These are phyloP conservation scores for Ensete ventricosum DNA, from an alignment of 176 grass and related monocot genomes.

Conservation along the genomic window DNA sequence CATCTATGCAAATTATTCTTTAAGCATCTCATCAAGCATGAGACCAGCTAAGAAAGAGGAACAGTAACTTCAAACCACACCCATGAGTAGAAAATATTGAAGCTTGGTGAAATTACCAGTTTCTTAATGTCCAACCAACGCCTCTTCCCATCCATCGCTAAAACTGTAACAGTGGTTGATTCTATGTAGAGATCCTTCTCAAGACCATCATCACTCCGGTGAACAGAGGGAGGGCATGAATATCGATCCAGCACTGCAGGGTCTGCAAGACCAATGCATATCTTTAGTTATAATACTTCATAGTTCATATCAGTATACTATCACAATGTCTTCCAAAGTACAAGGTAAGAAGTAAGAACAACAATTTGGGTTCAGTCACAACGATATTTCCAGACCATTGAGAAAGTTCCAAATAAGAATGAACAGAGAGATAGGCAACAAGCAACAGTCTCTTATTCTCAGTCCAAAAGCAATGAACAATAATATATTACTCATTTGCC, in stretches of 20 bases:
- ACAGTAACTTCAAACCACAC: slow-evolving; percentile 1
- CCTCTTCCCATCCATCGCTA: slow-evolving; percentile 95
- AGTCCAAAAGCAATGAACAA: too few species aligned
- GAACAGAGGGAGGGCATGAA: slow-evolving; percentile 60
- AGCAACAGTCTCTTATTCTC: not conserved
- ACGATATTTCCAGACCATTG: not conserved
- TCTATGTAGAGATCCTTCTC: slow-evolving; percentile 90
- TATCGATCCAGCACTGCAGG: slow-evolving; percentile 37
- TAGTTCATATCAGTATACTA: not conserved
- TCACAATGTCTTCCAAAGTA: not conserved
- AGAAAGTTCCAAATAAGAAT: not conserved
- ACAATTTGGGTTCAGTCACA: not conserved
- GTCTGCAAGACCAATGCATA: slow-evolving; percentile 37
- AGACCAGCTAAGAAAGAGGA: slow-evolving; percentile 14
- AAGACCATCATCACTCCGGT: slow-evolving; percentile 73
- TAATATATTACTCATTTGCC: too few species aligned
- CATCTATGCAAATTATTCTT: not conserved
- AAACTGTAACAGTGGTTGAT: slow-evolving; percentile 68
- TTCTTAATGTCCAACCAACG: slow-evolving; percentile 94
- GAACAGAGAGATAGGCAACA: not conserved
- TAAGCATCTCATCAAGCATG: not conserved
- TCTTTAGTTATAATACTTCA: not conserved
- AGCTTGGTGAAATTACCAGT: slow-evolving; percentile 37
- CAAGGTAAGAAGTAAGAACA: not conserved
- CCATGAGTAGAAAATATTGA: not conserved